phyloP scores from a whole-genome alignment of 345 rosid species.

The Capsella bursapastoris region DNA sequence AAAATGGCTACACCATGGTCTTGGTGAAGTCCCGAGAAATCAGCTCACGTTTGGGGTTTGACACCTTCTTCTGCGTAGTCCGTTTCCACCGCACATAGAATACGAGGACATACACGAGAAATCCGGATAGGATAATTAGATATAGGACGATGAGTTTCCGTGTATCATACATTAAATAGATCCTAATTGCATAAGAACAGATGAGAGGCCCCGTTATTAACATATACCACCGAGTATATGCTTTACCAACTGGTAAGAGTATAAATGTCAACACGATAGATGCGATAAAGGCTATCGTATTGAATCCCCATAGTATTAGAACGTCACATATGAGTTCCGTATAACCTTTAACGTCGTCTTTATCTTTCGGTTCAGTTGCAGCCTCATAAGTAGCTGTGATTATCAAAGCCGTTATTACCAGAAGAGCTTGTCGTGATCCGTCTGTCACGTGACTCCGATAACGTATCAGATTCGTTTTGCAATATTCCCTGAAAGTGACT shows the following conservation, averaged over 20 bases:
- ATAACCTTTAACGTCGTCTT: neutral
- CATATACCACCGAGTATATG: conserved; percentile 22
- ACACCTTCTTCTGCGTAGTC: too few relatives aligned
- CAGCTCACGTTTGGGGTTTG: too few relatives aligned
- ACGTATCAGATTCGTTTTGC: neutral
- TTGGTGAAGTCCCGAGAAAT: too few relatives aligned
- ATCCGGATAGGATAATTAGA: neutral
- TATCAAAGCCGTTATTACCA: conserved; percentile 43
- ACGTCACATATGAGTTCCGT: neutral
- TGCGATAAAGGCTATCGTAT: conserved; percentile 9
- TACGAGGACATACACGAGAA: neutral
- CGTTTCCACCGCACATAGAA: neutral
- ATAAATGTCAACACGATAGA: conserved; percentile 25
- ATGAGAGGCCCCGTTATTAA: neutral
- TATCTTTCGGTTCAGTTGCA: neutral
- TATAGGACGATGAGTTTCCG: too few relatives aligned
- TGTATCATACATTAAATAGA: neutral
- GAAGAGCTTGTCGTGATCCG: conserved; percentile 32
- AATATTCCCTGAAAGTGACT: neutral
- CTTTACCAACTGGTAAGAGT: conserved; percentile 31
- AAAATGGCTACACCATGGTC: too few relatives aligned
- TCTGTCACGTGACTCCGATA: conserved; percentile 1
- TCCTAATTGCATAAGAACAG: neutral
- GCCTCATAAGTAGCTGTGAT: conserved; percentile 33
- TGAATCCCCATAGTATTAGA: conserved; percentile 9